Percentiles rank a stretch among this genome's conserved stretches.
Conservation (phyloP, 495 filamentous ascomycete species). For the Lasiosphaeris hirsuta region DNA sequence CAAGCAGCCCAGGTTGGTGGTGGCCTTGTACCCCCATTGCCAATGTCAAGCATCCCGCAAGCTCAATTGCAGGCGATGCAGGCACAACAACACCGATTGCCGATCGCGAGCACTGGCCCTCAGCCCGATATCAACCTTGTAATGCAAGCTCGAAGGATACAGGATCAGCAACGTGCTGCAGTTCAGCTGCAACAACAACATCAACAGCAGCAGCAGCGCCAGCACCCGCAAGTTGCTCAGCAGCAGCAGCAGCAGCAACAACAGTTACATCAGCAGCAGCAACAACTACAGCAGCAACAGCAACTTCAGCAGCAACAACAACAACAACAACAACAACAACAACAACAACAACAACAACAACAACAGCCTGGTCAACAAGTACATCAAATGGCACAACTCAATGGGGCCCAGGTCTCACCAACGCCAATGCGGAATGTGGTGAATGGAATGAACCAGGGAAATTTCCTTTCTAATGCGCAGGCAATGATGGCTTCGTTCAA, state of each 20-base stretch:
- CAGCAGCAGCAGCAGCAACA: constrained; percentile 29
- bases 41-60: constrained; percentile 67
- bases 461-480: constrained; percentile 42
- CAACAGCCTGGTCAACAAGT: constrained; percentile 35
- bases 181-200: constrained; percentile 46
- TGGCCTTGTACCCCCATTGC: constrained; percentile 54
- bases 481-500: constrained; percentile 44
- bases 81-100: constrained; percentile 57
- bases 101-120: constrained; percentile 54
- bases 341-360: constrained; percentile 37
- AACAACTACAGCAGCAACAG: constrained; percentile 30
- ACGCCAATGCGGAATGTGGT: constrained; percentile 47
- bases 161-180: constrained; percentile 50
- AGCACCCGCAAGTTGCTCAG: constrained; percentile 23
- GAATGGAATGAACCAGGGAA: constrained; percentile 50
- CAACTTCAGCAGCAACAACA: constrained; percentile 29
- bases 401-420: constrained; percentile 36
- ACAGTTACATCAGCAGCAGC: constrained; percentile 19
- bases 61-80: constrained; percentile 64
- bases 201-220: constrained; percentile 33
- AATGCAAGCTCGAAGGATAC: constrained; percentile 58
- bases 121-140: constrained; percentile 56
- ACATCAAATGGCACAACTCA: constrained; percentile 34
- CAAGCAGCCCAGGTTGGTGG: constrained; percentile 40
- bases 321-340: constrained; percentile 34